Evolutionary conservation across 1,284 basidiomycete genomes (phyloP), one percentile per base, ranked within the genome.

Genomic region (Cutaneotrichosporon curvatum): DNA sequence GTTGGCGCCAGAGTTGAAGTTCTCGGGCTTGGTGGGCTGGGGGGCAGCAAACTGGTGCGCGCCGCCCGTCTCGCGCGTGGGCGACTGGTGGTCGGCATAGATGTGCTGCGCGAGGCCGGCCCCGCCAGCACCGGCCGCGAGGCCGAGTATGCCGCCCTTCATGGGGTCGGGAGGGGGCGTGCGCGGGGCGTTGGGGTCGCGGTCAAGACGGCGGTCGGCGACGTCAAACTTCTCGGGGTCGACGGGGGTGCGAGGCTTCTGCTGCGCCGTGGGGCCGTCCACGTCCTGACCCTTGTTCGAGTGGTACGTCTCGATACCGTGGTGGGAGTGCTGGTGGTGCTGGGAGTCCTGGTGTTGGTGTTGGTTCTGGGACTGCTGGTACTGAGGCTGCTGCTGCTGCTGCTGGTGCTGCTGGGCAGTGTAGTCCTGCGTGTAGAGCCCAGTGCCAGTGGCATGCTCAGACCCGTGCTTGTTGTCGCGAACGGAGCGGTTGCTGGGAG

Each of bases 381-480:
- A n/a, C n/a, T n/a, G n/a, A n/a, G n/a, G n/a, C n/a, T 41, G n/a
- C 30, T 20, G 16, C 16, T 28, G 20, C 30, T 41, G 25, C 8
- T 12, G 16, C 28, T 6, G 35, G 33, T 36, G 33, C 23, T 22
- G 11, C 21, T 22, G 15, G 12, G 40, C 19, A 15, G 21, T 16
- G 16, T 12, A 12, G 25, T 28, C 25, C 25, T 28, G 7, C 8
- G 25, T 12, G 12, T 7, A 12, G 25, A 28, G 25, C 8, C 25
- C 25, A 28, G 25, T 12, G n/a, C 16, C 38, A 11, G 38, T 25
- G 9, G 52, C 48, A 22, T 61, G 51, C 10, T 34, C 38, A 16
- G 42, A 37, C 25, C 59, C 57, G 43, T 57, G 48, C 33, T 51
- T 45, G 18, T 53, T 45, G 16, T 47, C 32, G 47, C 30, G 45